Evolutionary conservation across 2,329 filamentous ascomycete species (phyloP).

Genomic region (Diplodia sapinea): DNA sequence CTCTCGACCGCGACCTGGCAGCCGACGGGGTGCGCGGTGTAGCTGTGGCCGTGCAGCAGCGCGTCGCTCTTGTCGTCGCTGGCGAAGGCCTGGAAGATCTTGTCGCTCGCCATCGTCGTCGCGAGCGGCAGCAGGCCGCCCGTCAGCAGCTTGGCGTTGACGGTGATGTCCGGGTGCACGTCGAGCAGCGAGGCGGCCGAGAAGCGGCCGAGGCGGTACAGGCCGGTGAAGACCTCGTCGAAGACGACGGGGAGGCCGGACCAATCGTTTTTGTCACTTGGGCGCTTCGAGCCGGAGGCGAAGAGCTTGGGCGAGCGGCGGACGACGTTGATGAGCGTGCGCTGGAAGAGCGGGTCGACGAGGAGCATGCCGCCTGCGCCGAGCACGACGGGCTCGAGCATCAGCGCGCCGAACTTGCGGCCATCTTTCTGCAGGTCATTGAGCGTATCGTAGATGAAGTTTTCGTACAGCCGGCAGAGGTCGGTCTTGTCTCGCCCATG

Average conservation of each 20-base stretch:
- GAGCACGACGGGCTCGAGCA: conserved; percentile 80
- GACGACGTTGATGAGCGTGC: conserved; percentile 70
- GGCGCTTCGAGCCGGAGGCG: conserved; percentile 36
- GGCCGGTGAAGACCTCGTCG: conserved; percentile 86
- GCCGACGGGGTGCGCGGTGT: conserved; percentile 82
- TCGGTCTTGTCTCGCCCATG: conserved; percentile 53
- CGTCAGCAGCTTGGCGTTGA: conserved; percentile 83
- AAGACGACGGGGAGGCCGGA: conserved; percentile 78
- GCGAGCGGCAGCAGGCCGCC: conserved; percentile 80
- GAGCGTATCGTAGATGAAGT: conserved; percentile 16
- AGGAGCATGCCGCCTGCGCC: conserved; percentile 86
- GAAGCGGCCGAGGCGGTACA: conserved; percentile 79
- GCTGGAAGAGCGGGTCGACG: conserved; percentile 82
- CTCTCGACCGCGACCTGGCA: conserved; percentile 78
- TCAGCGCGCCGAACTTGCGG: conserved; percentile 74
- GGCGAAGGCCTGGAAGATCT: conserved; percentile 73
- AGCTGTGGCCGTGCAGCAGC: conserved; percentile 82
- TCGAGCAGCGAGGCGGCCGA: conserved; percentile 72
- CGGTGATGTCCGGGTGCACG: conserved; percentile 73
- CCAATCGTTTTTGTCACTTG: conserved; percentile 56
- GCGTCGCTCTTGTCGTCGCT: conserved; percentile 78
- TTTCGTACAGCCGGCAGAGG: neutral
- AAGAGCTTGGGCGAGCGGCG: conserved; percentile 66
- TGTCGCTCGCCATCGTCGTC: conserved; percentile 74
- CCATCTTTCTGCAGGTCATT: conserved; percentile 56